Evolutionary conservation across 164 flowering plant genomes (phyloP).

Genomic region (Buxus sempervirens): DNA sequence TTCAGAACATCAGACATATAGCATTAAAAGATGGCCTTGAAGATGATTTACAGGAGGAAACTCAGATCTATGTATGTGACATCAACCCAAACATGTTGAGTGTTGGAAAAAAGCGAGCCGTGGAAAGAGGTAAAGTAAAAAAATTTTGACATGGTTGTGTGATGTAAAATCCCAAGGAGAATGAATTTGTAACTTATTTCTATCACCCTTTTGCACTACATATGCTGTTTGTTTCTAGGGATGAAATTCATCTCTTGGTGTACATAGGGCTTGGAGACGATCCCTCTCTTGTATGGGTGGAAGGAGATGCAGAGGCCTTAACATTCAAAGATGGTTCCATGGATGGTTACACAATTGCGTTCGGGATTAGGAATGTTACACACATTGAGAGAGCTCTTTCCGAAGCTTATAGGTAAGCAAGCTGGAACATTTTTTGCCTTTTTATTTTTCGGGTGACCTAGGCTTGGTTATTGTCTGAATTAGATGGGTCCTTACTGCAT

Average conservation of each 20-base stretch:
- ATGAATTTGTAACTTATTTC: constrained; percentile 1
- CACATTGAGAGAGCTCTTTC: constrained; percentile 89
- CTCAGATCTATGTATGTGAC: constrained; percentile 85
- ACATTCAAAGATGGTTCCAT: constrained; percentile 69
- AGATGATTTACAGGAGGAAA: constrained; percentile 59
- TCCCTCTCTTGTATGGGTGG: constrained; percentile 79
- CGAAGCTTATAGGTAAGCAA: constrained; percentile 81
- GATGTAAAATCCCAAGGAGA: not conserved
- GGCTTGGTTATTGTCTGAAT: not conserved
- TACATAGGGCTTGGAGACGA: constrained; percentile 56
- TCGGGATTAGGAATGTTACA: constrained; percentile 96
- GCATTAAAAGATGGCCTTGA: constrained; percentile 43
- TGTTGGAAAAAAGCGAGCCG: constrained; percentile 86
- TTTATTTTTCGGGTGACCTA: not conserved
- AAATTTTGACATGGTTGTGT: constrained; percentile 2
- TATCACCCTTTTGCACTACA: not conserved
- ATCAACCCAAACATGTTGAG: constrained; percentile 89
- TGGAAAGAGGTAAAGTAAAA: constrained; percentile 64
- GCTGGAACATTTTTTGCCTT: too few relatives aligned
- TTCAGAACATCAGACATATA: constrained; percentile 54
- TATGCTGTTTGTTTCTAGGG: not conserved
- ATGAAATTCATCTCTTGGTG: constrained; percentile 1
- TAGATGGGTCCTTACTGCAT: not conserved
- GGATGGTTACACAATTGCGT: constrained; percentile 99
- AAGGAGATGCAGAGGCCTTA: constrained; percentile 97